Base-by-base conservation (phyloP, 1,284 basidiomycete genomes). In the Grifola frondosa region DNA sequence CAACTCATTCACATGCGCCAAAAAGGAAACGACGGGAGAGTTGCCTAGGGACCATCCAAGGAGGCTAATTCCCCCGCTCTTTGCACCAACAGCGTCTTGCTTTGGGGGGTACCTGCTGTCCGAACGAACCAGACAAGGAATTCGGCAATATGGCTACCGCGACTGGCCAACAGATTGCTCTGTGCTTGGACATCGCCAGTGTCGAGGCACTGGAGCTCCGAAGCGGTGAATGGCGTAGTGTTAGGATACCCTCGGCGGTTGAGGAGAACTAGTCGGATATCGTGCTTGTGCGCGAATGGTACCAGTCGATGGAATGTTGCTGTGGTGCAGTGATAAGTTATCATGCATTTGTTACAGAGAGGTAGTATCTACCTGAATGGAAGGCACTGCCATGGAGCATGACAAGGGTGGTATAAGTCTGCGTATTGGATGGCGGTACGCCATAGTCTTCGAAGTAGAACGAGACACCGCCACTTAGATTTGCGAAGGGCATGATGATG, bases 51-150 rank as follows among this genome's bases (percentile, higher is more conserved):
- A 48, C 50, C 50, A 52, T 11, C 50, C 46, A 9, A 36, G 44
- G 13, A 52, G 22, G 9, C 48, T 23, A 17, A 48, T 48, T 5
- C 46, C 50, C n/a, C 50, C 41, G 8, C 19, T 37, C 10, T 33
- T n/a, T 6, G 7, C 25, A 20, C 12, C 8, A 15, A 16, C 11
- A 3, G 40, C 25, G 30, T 26, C 2, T 5, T 20, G 16, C 4
- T 24, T 30, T 4, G 47, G 51, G 2, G 56, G 3, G 60, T 44
- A 9, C 37, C 37, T 30, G 51, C 46, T 6, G 29, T 44, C 13
- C 48, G 34, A 28, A 62, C 51, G 19, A 61, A 39, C 34, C 54
- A 56, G 7, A 51, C 56, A 1, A 66, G 48, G 43, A 63, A 61
- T 8, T 47, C 52, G n/a, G 57, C 51, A 39, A 54, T 39, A 38